phyloP scores from a whole-genome alignment of 2,329 filamentous ascomycete genomes.

The Claviceps monticola region DNA sequence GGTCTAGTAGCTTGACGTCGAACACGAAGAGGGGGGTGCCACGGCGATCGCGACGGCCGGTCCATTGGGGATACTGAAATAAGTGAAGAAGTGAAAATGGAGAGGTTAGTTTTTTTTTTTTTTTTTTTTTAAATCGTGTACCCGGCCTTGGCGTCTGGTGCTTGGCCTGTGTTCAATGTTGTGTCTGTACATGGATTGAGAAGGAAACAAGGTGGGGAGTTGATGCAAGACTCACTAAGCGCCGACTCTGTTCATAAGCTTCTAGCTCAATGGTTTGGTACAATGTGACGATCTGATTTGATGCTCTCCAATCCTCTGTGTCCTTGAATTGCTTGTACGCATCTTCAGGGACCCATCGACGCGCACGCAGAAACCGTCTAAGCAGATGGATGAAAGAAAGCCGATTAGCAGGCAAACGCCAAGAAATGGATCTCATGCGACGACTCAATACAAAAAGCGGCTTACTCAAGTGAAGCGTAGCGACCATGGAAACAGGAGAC shows the following conservation, averaged over 20 bases:
- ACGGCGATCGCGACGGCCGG: conserved; percentile 74
- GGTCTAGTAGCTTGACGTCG: conserved; percentile 71
- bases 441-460: no score
- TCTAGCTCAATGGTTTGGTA: conserved; percentile 79
- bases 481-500: no score
- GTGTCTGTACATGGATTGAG: no score
- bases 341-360: conserved; percentile 64
- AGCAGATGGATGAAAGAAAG: conserved; percentile 3
- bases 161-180: no score
- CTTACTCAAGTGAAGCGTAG: no score
- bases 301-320: conserved; percentile 74
- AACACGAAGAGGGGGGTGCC: conserved; percentile 89
- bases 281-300: conserved; percentile 63
- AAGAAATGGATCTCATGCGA: no score
- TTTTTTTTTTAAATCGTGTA: no score
- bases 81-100: background rate
- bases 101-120: no score
- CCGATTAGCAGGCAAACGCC: background rate
- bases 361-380: conserved; percentile 75
- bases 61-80: conserved; percentile 80
- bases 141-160: no score
- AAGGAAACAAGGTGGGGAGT: background rate
- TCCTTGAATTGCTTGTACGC: conserved; percentile 75
- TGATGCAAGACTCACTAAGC: conserved; percentile 43
- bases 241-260: conserved; percentile 67